Evolutionary conservation across 1,139 yeast species (phyloP).

Genomic region (Saccharomyces pastorianus): DNA sequence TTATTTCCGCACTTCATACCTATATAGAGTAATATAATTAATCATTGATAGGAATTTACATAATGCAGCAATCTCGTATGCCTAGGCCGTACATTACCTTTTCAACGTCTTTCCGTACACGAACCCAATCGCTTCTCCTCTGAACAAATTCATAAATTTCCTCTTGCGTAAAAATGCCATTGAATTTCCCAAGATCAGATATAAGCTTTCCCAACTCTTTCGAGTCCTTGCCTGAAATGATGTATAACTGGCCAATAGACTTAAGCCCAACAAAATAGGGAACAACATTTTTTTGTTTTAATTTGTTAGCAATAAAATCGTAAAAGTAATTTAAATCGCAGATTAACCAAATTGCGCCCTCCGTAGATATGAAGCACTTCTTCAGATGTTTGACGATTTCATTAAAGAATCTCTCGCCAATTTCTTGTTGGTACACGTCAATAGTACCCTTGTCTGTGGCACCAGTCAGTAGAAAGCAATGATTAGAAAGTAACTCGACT

Average conservation of each 20-base stretch:
- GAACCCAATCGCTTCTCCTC: constrained; percentile 77
- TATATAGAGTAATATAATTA: neutral
- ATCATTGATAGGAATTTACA: constrained; percentile 11
- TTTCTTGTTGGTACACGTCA: constrained; percentile 90
- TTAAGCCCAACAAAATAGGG: constrained; percentile 78
- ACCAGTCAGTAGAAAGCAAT: constrained; percentile 66
- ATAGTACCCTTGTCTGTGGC: constrained; percentile 82
- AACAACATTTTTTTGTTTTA: constrained; percentile 59
- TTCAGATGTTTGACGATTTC: constrained; percentile 67
- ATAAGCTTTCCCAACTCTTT: constrained; percentile 79
- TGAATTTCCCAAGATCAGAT: constrained; percentile 75
- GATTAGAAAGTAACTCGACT: constrained; percentile 58
- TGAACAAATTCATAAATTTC: constrained; percentile 90
- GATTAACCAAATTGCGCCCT: constrained; percentile 75
- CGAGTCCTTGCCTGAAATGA: constrained; percentile 67
- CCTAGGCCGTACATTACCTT: constrained; percentile 92
- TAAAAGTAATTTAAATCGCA: constrained; percentile 70
- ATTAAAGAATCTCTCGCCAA: constrained; percentile 79
- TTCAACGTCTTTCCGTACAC: constrained; percentile 72
- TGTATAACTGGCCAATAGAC: constrained; percentile 72
- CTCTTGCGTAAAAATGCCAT: constrained; percentile 85
- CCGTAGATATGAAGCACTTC: constrained; percentile 59
- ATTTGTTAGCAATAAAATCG: constrained; percentile 53
- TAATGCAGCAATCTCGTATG: constrained; percentile 46
- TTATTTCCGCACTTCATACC: neutral